Evolutionary conservation across 768 basidiomycete genomes (phyloP).

Genomic region (Boletus eberwhitei): DNA sequence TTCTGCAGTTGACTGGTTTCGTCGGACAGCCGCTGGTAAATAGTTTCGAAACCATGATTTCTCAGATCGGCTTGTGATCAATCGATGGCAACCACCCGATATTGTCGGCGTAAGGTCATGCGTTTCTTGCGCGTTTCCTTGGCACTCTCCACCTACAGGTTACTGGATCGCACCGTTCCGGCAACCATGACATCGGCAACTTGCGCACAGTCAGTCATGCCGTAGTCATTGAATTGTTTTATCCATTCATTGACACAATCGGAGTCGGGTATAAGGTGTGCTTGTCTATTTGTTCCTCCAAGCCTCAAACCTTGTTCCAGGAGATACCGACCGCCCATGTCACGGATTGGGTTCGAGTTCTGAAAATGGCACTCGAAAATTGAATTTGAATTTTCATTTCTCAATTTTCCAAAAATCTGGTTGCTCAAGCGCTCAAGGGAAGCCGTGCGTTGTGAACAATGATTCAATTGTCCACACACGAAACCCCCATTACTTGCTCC

Average conservation of each 20-base stretch:
- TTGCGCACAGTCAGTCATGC: constrained; percentile 7
- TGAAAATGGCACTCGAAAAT: constrained; percentile 4
- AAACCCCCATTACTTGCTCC: background rate
- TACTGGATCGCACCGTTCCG: background rate
- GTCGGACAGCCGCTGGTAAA: constrained; percentile 9
- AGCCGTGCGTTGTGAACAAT: background rate
- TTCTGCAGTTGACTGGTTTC: constrained; percentile 7
- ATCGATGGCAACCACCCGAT: background rate
- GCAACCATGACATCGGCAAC: constrained; percentile 12
- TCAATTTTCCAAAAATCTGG: no score
- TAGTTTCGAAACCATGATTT: constrained; percentile 4
- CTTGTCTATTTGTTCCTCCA: constrained; percentile 6
- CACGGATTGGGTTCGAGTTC: constrained; percentile 14
- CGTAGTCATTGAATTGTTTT: constrained; percentile 30
- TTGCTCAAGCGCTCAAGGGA: background rate
- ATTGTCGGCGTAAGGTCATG: background rate
- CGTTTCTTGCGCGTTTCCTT: background rate
- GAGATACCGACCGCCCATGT: constrained; percentile 4
- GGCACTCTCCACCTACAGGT: background rate
- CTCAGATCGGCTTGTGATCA: background rate
- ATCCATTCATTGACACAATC: constrained; percentile 5
- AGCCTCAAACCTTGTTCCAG: constrained; percentile 22
- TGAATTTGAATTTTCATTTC: background rate
- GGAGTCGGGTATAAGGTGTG: constrained; percentile 27
- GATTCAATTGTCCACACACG: constrained; percentile 7